These are phyloP conservation scores for Rosa rugosa DNA, from an alignment of 306 rosid species.

Conservation along the genomic window DNA sequence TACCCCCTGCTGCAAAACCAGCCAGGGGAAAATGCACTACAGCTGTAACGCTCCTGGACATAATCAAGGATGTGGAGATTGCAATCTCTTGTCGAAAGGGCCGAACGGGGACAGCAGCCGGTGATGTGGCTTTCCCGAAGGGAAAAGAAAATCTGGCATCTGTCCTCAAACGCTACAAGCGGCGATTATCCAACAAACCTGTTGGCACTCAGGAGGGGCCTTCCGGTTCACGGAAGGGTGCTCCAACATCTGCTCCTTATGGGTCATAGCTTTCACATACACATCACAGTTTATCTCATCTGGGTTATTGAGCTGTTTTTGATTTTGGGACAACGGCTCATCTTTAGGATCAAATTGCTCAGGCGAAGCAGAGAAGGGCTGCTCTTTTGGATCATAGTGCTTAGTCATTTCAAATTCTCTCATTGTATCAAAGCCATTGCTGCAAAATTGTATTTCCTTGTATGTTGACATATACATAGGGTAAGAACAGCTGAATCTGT, in stretches of 20 bases:
- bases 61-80: slow-evolving; percentile 80
- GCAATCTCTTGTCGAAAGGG: slow-evolving; percentile 83
- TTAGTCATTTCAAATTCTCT: slow-evolving; percentile 13
- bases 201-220: slow-evolving; percentile 41
- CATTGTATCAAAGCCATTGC: slow-evolving; percentile 36
- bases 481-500: slow-evolving; percentile 45
- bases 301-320: slow-evolving; percentile 30
- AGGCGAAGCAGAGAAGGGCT: not conserved
- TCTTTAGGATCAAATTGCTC: slow-evolving; percentile 29
- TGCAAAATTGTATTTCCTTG: slow-evolving; percentile 48
- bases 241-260: slow-evolving; percentile 41
- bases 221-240: slow-evolving; percentile 47
- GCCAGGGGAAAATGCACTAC: slow-evolving; percentile 84
- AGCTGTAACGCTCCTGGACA: slow-evolving; percentile 53
- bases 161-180: slow-evolving; percentile 92
- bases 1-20: slow-evolving; percentile 80
- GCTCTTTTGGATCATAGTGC: slow-evolving; percentile 19
- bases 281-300: not conserved
- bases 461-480: slow-evolving; percentile 56
- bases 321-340: slow-evolving; percentile 43
- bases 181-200: slow-evolving; percentile 66
- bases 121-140: slow-evolving; percentile 94
- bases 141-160: slow-evolving; percentile 88
- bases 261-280: slow-evolving; percentile 35
- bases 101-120: slow-evolving; percentile 92